Conservation (phyloP, 2,329 filamentous ascomycete species). For the Claviceps purpurea region DNA sequence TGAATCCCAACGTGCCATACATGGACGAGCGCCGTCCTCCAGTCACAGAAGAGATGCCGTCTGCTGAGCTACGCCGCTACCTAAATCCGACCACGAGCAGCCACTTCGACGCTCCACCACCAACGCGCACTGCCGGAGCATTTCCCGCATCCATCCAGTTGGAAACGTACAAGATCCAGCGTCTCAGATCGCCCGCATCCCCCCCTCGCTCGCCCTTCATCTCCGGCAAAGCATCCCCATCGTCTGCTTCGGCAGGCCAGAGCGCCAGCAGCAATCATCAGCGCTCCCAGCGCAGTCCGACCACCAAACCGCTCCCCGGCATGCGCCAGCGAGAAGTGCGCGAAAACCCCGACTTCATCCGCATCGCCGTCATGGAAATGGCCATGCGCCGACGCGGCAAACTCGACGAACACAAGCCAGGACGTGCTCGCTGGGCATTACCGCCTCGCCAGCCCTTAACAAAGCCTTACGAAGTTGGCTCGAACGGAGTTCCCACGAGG, state of each 20-base stretch:
- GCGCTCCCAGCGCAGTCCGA: conserved; percentile 16
- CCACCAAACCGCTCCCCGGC: conserved; percentile 24
- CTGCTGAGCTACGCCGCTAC: conserved; percentile 52
- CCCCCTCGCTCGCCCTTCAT: conserved; percentile 14
- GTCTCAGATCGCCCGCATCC: conserved; percentile 27
- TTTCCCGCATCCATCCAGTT: conserved; percentile 59
- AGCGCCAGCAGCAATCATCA: conserved; percentile 8
- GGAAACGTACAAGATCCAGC: conserved; percentile 54
- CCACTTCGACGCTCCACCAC: conserved; percentile 18
- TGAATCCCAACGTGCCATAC: conserved; percentile 52
- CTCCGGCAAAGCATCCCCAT: background rate
- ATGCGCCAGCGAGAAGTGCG: conserved; percentile 53
- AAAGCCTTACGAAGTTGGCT: conserved; percentile 41
- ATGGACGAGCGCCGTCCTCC: conserved; percentile 54
- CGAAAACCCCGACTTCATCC: conserved; percentile 58
- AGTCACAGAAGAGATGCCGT: conserved; percentile 48
- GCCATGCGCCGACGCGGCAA: conserved; percentile 55
- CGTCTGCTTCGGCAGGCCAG: background rate
- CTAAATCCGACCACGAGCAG: conserved; percentile 46
- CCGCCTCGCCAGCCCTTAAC: conserved; percentile 45
- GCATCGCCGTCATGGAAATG: conserved; percentile 60
- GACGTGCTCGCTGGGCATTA: conserved; percentile 54
- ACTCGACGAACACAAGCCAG: conserved; percentile 51
- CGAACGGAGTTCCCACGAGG: conserved; percentile 44
- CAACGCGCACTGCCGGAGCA: conserved; percentile 11